Base-by-base conservation (phyloP, 768 basidiomycete genomes). In the Chalciporus sphaerocephalus region DNA sequence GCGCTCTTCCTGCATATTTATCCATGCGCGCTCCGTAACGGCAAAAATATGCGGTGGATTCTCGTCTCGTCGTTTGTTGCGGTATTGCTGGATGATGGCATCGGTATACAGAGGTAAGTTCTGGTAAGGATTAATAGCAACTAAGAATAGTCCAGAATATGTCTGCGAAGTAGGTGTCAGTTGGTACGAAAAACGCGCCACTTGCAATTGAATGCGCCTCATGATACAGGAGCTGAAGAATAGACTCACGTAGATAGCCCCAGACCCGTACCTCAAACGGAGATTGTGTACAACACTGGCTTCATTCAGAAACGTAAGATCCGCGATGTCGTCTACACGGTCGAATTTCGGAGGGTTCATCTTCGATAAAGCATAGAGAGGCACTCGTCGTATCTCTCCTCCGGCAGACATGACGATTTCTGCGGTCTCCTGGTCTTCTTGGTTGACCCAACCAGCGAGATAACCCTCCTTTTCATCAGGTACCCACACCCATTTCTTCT, bases 321-420 rank as follows among this genome's bases (percentile, higher is more conserved):
- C 94, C 33, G 96, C 96, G 53, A 98, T 98, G 65, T 99, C 96
- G 54, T 93, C 92, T 4, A 94, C 94, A 24, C 92, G 81, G 71
- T 98, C 94, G 65, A 98, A 99, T 69, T 97, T 96, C 36, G 94
- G 94, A 20, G 94, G 94, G 60, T 97, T 97, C 93, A 95, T 95
- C 74, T 94, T 94, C 59, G 85, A 89, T 32, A 96, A 68, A 17
- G 83, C 79, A 52, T 91, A 86, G 51, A 92, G 75, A 13, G 87
- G 85, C 4, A 95, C 78, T 27, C 61, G 75, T 27, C 83, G 76
- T 46, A 83, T 74, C 83, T 94, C 92, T 62, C 87, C 88, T 33
- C 84, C 84, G 4, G 83, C 75, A 30, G 88, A 86, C 74, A 95
- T 81, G 33, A 94, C 74, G 13, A 97, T 86, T 56, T 94, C 83